Evolutionary conservation across 805 yeast genomes (phyloP).

Genomic region (Ogataea ganodermae): DNA sequence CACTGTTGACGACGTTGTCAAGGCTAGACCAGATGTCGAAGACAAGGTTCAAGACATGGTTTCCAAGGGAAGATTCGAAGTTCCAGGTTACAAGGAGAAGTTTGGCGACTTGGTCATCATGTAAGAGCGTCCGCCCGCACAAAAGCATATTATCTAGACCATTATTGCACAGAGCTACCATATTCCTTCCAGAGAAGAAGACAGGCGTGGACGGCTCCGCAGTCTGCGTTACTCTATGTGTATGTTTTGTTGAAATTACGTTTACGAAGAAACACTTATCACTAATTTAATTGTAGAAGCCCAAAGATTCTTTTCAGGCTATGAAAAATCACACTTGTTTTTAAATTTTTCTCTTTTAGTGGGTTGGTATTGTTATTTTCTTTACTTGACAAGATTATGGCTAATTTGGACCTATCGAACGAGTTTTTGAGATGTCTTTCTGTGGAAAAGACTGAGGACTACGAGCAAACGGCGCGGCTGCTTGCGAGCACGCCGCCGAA

Average conservation of each 20-base stretch:
- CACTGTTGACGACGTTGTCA: slow-evolving; percentile 90
- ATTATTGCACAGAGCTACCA: slow-evolving; percentile 6
- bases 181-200: slow-evolving; percentile 1
- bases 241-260: slow-evolving; percentile 9
- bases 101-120: slow-evolving; percentile 95
- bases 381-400: background rate
- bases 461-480: slow-evolving; percentile 45
- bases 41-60: slow-evolving; percentile 94
- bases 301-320: background rate
- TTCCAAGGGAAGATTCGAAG: slow-evolving; percentile 95
- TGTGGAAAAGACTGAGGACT: slow-evolving; percentile 55
- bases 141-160: slow-evolving; percentile 5
- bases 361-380: background rate
- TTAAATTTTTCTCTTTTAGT: background rate
- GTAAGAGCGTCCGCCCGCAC: slow-evolving; percentile 41
- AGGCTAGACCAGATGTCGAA: slow-evolving; percentile 97
- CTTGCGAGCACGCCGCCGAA: slow-evolving; percentile 57
- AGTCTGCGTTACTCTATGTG: slow-evolving; percentile 1
- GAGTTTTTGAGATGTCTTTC: slow-evolving; percentile 42
- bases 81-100: slow-evolving; percentile 98
- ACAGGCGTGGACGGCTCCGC: background rate
- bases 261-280: slow-evolving; percentile 10
- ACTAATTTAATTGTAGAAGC: background rate
- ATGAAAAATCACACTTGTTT: background rate
- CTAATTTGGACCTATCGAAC: slow-evolving; percentile 33